Percentiles rank a stretch among this genome's conserved stretches.
Conservation (phyloP, 768 basidiomycete species). For the Coprinopsis sp. region DNA sequence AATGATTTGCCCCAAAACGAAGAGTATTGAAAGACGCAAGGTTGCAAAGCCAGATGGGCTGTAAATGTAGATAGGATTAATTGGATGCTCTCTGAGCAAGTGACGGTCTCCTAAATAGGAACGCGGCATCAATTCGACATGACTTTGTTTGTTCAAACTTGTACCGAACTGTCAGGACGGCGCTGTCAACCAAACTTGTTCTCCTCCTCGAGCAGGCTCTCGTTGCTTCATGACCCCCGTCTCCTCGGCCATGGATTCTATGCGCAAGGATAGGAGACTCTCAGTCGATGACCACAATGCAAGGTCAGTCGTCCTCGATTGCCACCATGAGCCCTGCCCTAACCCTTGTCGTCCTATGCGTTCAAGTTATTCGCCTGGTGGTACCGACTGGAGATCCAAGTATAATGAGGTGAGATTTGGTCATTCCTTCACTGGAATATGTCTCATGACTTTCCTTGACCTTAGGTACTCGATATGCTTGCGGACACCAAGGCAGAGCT, state of each 20-base stretch:
- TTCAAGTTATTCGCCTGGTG: constrained; percentile 48
- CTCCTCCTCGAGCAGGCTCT: constrained; percentile 11
- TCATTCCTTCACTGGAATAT: neutral
- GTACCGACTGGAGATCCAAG: constrained; percentile 72
- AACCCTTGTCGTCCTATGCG: constrained; percentile 17
- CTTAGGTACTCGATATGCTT: constrained; percentile 73
- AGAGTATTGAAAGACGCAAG: constrained; percentile 75
- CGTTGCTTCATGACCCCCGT: constrained; percentile 53
- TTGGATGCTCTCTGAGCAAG: neutral
- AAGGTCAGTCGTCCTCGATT: constrained; percentile 37
- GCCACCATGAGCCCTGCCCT: constrained; percentile 10
- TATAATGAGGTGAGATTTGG: constrained; percentile 55
- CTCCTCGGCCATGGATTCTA: constrained; percentile 52
- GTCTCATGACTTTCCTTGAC: neutral
- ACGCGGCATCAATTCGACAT: constrained; percentile 13
- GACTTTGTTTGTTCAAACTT: constrained; percentile 7
- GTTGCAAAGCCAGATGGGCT: constrained; percentile 79
- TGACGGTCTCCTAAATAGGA: constrained; percentile 23
- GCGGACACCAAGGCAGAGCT: constrained; percentile 81
- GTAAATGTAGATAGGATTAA: constrained; percentile 22
- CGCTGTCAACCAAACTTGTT: constrained; percentile 2
- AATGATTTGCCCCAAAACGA: constrained; percentile 84
- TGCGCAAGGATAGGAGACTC: constrained; percentile 57
- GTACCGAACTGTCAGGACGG: constrained; percentile 6
- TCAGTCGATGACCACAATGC: constrained; percentile 63